Percentiles rank a stretch among this genome's conserved stretches.
Conservation (phyloP, 306 rosid species). For the Corylus avellana region DNA sequence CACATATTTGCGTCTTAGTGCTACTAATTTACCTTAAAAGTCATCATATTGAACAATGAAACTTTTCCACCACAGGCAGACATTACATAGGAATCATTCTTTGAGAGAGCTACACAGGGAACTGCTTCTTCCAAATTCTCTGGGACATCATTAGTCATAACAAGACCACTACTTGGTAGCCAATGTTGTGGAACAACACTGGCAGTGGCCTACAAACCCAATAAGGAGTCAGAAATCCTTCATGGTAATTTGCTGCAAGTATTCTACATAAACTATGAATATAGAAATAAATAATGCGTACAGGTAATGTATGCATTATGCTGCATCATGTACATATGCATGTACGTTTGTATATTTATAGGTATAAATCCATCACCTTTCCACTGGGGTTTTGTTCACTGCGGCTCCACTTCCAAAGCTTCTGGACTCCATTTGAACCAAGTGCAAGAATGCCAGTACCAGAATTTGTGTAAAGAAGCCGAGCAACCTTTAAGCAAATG, state of each 20-base stretch:
- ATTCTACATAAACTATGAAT: background rate
- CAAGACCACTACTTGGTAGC: constrained; percentile 82
- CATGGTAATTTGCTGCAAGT: background rate
- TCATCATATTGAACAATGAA: constrained; percentile 80
- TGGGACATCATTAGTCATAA: constrained; percentile 77
- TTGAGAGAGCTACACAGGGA: constrained; percentile 86
- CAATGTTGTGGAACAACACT: constrained; percentile 79
- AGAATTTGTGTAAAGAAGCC: constrained; percentile 72
- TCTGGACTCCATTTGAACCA: constrained; percentile 80
- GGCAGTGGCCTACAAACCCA: constrained; percentile 72
- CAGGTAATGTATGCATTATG: background rate
- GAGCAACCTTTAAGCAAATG: constrained; percentile 51
- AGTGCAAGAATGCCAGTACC: constrained; percentile 86
- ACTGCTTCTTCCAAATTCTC: constrained; percentile 81
- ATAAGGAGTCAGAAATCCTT: constrained; percentile 37
- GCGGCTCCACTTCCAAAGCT: constrained; percentile 87
- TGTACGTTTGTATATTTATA: background rate
- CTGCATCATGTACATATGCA: background rate
- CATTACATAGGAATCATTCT: constrained; percentile 84
- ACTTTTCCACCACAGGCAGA: constrained; percentile 91
- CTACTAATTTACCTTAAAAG: constrained; percentile 56
- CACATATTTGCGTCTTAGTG: background rate
- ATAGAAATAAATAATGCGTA: background rate
- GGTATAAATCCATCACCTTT: constrained; percentile 50
- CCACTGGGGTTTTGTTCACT: constrained; percentile 66